These are phyloP conservation scores for Trichoderma koningii DNA, from an alignment of 2,329 filamentous ascomycete species.

Conservation along the genomic window DNA sequence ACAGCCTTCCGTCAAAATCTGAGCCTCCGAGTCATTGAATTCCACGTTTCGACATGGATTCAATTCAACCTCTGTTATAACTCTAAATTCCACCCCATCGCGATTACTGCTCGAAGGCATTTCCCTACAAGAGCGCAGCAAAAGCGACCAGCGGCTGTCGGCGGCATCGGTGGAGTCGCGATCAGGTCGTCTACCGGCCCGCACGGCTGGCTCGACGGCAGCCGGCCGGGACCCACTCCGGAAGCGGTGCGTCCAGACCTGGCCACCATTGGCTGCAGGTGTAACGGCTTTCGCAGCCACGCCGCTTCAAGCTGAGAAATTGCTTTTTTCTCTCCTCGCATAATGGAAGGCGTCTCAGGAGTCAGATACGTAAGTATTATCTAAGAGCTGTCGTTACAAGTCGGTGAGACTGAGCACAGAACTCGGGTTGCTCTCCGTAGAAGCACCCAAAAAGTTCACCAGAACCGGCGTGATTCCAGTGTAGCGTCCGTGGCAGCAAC, in stretches of 20 bases:
- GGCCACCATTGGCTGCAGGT: background rate
- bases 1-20: background rate
- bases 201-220: conserved; percentile 26
- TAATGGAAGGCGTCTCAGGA: background rate
- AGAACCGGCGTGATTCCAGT: too few species aligned
- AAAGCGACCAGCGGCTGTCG: conserved; percentile 32
- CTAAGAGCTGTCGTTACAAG: background rate
- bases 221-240: conserved; percentile 29
- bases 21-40: background rate
- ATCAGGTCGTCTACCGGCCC: conserved; percentile 20
- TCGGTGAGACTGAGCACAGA: background rate
- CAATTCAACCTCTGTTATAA: background rate
- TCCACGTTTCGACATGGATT: background rate
- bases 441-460: background rate
- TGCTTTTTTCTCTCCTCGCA: background rate
- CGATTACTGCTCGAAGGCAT: background rate
- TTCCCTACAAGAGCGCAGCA: background rate
- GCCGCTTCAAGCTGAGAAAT: conserved; percentile 14
- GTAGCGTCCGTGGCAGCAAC: too few species aligned
- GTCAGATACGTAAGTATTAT: conserved; percentile 20
- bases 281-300: conserved; percentile 16
- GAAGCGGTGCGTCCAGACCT: conserved; percentile 5
- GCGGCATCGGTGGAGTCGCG: conserved; percentile 33
- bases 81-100: background rate
- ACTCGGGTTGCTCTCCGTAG: background rate